Conservation (phyloP, 257 asterid species). For the Schizonepeta tenuifolia region DNA sequence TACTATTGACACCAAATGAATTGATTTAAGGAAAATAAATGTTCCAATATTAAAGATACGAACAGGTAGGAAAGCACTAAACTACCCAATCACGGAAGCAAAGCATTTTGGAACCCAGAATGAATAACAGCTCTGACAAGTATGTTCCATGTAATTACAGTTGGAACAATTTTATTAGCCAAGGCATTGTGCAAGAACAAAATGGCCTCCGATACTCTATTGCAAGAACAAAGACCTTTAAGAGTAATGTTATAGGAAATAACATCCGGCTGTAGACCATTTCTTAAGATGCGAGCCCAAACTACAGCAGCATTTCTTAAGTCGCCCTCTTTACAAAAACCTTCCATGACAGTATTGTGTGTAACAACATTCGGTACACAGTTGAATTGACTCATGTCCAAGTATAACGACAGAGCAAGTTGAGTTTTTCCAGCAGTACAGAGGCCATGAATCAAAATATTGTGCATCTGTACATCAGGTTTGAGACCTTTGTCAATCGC, state of each 20-base stretch:
- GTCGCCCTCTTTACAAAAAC: conserved; percentile 78
- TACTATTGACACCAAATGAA: conserved; percentile 21
- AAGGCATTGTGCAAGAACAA: conserved; percentile 69
- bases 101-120: conserved; percentile 39
- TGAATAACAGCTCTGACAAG: conserved; percentile 83
- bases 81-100: conserved; percentile 33
- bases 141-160: conserved; percentile 84
- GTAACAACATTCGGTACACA: conserved; percentile 80
- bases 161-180: conserved; percentile 62
- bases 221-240: conserved; percentile 86
- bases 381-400: conserved; percentile 60
- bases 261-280: conserved; percentile 75
- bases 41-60: neutral
- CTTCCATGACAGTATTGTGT: conserved; percentile 89
- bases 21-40: conserved; percentile 12
- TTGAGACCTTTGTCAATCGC: conserved; percentile 52
- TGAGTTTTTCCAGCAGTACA: conserved; percentile 68
- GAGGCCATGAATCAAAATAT: conserved; percentile 91
- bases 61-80: conserved; percentile 33
- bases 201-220: conserved; percentile 61
- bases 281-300: conserved; percentile 82
- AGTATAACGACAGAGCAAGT: conserved; percentile 58
- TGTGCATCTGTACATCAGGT: conserved; percentile 91
- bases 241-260: conserved; percentile 85
- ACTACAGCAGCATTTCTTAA: conserved; percentile 60